Conservation (phyloP, 2,329 filamentous ascomycete genomes). For the Colletotrichum chrysophilum region DNA sequence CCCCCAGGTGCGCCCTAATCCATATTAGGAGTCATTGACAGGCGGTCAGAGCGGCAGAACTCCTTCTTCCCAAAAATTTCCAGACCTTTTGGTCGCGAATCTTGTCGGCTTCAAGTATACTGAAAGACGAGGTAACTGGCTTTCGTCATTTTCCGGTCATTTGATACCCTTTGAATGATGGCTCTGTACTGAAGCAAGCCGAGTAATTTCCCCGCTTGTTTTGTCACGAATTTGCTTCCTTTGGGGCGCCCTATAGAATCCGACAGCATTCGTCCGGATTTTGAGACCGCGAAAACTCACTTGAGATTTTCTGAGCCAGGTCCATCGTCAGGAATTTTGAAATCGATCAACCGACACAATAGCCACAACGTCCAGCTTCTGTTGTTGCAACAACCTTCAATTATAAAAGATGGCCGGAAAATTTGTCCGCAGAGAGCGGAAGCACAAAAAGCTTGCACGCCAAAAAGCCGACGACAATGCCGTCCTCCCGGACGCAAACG, state of each 20-base stretch:
- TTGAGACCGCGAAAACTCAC: not conserved
- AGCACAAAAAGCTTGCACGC: constrained; percentile 72
- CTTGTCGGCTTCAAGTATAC: not conserved
- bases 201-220: not conserved
- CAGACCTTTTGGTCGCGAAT: constrained; percentile 11
- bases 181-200: not conserved
- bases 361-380: not conserved
- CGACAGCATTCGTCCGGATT: not conserved
- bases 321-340: not conserved
- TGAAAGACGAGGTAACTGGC: not conserved
- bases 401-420: constrained; percentile 46
- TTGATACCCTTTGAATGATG: not conserved
- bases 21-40: constrained; percentile 30
- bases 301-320: not conserved
- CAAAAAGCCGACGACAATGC: constrained; percentile 54
- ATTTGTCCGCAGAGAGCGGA: constrained; percentile 69
- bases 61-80: constrained; percentile 39
- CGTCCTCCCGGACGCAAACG: constrained; percentile 59
- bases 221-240: not conserved
- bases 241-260: not conserved
- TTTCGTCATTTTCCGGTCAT: not conserved
- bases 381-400: not conserved
- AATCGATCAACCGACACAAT: not conserved
- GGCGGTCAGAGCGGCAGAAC: constrained; percentile 43
- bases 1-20: constrained; percentile 43